phyloP scores from a whole-genome alignment of 2,329 filamentous ascomycete species.

The Aspergillus tanneri region DNA sequence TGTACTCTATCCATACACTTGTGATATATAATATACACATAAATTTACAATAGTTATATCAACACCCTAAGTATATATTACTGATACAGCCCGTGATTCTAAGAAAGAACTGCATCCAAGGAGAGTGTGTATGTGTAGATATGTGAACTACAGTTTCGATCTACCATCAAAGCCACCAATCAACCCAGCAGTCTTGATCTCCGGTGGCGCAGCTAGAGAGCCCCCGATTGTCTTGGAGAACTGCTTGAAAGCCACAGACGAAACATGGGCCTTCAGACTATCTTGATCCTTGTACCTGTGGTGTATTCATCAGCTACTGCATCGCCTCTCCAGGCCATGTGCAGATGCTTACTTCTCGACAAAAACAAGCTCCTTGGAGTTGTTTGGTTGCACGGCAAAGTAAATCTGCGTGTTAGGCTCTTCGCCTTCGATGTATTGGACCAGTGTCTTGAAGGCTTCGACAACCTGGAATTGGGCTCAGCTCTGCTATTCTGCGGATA shows the following conservation, averaged over 20 bases:
- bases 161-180: conserved; percentile 20
- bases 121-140: too few relatives aligned
- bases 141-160: conserved; percentile 20
- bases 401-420: conserved; percentile 25
- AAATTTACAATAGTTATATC: too few relatives aligned
- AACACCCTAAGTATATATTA: too few relatives aligned
- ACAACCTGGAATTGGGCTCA: conserved; percentile 9
- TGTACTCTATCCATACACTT: too few relatives aligned
- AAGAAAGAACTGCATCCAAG: too few relatives aligned
- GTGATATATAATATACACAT: too few relatives aligned
- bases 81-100: too few relatives aligned
- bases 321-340: not conserved
- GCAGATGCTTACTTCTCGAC: conserved; percentile 19
- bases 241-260: conserved; percentile 16
- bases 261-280: conserved; percentile 18
- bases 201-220: conserved; percentile 14
- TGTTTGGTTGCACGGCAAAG: conserved; percentile 18
- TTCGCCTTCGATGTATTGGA: conserved; percentile 16
- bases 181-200: conserved; percentile 17
- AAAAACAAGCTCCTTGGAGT: conserved; percentile 19
- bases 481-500: not conserved
- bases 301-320: not conserved
- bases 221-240: conserved; percentile 17
- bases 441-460: conserved; percentile 19
- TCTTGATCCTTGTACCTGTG: conserved; percentile 19